Base-by-base conservation (phyloP, 768 basidiomycete genomes). In the Pisolithus tinctorius region DNA sequence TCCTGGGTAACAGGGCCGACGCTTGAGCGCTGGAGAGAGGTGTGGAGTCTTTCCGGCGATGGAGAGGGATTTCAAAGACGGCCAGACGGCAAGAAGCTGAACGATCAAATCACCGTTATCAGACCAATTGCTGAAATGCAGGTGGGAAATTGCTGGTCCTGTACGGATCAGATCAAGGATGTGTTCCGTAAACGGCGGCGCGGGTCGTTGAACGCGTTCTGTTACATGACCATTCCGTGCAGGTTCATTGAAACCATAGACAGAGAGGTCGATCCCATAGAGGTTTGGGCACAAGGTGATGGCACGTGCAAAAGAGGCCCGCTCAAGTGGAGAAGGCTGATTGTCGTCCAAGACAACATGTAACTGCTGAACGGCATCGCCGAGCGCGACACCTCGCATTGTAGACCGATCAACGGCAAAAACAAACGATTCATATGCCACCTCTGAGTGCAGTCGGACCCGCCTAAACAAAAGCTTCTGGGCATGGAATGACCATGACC, bases 41-140 rank as follows among this genome's bases (percentile, higher is more conserved):
- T 74, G 73, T 7, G 84, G 82, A 0, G 68, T 69, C n/a, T 77
- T 78, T 30, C 84, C 85, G 51, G 77, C 75, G 39, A 84, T 72
- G 47, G 75, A 71, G 31, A 88, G 76, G 20, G 76, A 74, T 48
- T 69, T 69, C 50, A 88, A 67, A 14, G 74, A 70, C 2, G 83
- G 75, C 79, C 82, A 87, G 50, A 82, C 69, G 47, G 78, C 74
- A 55, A 88, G 77, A 38, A 88, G 75, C 63, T 84, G 82, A 44
- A 73, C 68, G 47, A 87, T 68, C 14, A 76, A 69, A 38, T 77
- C 66, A 46, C 74, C 66, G 60, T 84, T 81, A 54, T 82, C 77
- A 10, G 86, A 82, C 84, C 83, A 87, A 61, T 88, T 88, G 61
- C 75, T 78, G 59, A 88, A 82, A 49, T 77, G 75, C 4, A 88